Percentiles rank a stretch among this genome's conserved stretches.
phyloP scores from a whole-genome alignment of 495 filamentous ascomycete species.

The Penicillium waksmanii region DNA sequence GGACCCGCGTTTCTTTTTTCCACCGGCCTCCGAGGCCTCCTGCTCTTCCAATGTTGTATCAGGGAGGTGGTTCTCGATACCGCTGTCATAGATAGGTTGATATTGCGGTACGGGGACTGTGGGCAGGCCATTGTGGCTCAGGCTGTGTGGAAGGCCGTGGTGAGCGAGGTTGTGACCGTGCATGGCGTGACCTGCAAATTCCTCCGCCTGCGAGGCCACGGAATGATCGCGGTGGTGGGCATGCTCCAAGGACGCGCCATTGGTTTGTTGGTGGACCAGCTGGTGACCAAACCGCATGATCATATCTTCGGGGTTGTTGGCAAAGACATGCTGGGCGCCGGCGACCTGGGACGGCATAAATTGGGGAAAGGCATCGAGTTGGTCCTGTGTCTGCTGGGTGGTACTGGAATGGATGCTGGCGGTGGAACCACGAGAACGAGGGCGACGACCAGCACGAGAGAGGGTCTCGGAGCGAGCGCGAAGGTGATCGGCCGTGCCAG shows the following conservation, averaged over 20 bases:
- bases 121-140: slow-evolving; percentile 33
- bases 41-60: slow-evolving; percentile 66
- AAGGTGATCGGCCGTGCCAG: slow-evolving; percentile 50
- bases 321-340: slow-evolving; percentile 51
- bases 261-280: slow-evolving; percentile 55
- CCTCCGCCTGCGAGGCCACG: slow-evolving; percentile 46
- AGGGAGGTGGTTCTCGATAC: slow-evolving; percentile 67
- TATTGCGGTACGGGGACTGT: slow-evolving; percentile 56
- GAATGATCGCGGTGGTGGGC: slow-evolving; percentile 54
- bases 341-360: slow-evolving; percentile 60
- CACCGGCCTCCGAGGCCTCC: slow-evolving; percentile 63
- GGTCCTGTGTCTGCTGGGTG: slow-evolving; percentile 68
- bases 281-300: slow-evolving; percentile 60
- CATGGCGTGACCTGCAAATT: slow-evolving; percentile 54
- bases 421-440: slow-evolving; percentile 81
- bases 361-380: slow-evolving; percentile 54
- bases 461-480: slow-evolving; percentile 63
- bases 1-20: slow-evolving; percentile 66
- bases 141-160: slow-evolving; percentile 41
- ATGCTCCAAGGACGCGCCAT: slow-evolving; percentile 54
- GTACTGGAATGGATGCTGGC: slow-evolving; percentile 75
- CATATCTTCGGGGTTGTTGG: slow-evolving; percentile 65
- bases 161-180: slow-evolving; percentile 48
- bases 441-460: slow-evolving; percentile 65
- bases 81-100: slow-evolving; percentile 61